Conservation (phyloP, 2,329 filamentous ascomycete species). For the Neonectria neomacrospora region DNA sequence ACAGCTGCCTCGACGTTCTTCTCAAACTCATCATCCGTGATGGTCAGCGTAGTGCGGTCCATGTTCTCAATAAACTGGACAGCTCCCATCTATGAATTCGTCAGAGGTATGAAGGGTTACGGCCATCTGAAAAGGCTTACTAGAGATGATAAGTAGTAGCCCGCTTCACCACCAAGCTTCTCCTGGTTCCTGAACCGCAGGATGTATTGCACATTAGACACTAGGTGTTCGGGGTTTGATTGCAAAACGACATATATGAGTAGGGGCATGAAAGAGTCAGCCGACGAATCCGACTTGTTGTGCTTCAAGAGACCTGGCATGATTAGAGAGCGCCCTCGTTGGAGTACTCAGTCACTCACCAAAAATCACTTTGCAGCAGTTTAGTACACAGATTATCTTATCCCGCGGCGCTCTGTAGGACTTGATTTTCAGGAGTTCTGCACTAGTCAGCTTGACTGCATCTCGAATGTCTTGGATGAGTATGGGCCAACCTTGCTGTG, state of each 20-base stretch:
- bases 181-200: slow-evolving; percentile 97
- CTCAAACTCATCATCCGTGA: slow-evolving; percentile 95
- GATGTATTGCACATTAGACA: slow-evolving; percentile 98
- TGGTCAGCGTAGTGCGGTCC: slow-evolving; percentile 91
- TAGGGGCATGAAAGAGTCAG: slow-evolving; percentile 94
- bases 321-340: slow-evolving; percentile 5
- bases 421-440: slow-evolving; percentile 94
- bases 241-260: slow-evolving; percentile 96
- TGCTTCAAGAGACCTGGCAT: slow-evolving; percentile 84
- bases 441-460: slow-evolving; percentile 34
- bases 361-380: slow-evolving; percentile 99
- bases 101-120: slow-evolving; percentile 18
- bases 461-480: slow-evolving; percentile 23
- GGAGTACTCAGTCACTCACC: slow-evolving; percentile 63
- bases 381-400: slow-evolving; percentile 98
- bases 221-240: slow-evolving; percentile 92
- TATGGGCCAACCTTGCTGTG: slow-evolving; percentile 77
- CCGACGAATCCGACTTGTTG: slow-evolving; percentile 91
- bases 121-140: slow-evolving; percentile 59
- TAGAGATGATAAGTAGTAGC: slow-evolving; percentile 96
- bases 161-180: slow-evolving; percentile 95
- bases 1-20: slow-evolving; percentile 96
- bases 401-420: slow-evolving; percentile 96
- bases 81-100: slow-evolving; percentile 75
- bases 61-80: slow-evolving; percentile 97